phyloP scores from a whole-genome alignment of 768 basidiomycete genomes.

The Mycena rebaudengoi region DNA sequence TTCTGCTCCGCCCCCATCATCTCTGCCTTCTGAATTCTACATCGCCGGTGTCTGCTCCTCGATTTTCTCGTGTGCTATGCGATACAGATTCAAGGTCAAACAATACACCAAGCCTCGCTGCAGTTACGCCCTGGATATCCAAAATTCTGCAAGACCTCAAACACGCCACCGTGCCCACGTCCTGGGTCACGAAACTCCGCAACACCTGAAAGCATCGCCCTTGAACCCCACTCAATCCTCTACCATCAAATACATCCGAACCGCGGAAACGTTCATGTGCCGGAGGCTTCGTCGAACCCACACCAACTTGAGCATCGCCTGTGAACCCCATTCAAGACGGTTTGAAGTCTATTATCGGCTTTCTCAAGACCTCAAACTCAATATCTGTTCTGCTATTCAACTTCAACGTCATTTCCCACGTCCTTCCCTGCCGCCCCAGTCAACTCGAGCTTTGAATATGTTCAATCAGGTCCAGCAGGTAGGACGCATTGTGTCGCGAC shows the following conservation, averaged over 20 bases:
- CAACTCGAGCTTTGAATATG: no score
- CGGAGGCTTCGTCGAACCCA: background rate
- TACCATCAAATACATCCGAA: background rate
- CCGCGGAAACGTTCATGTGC: background rate
- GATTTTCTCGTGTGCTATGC: background rate
- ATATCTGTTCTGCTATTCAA: no score
- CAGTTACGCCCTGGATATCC: background rate
- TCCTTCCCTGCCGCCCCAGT: no score
- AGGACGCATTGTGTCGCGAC: no score
- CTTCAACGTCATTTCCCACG: no score
- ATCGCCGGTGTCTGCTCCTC: background rate
- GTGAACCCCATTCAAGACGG: background rate
- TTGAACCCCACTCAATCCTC: background rate
- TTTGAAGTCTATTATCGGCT: background rate
- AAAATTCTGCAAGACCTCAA: background rate
- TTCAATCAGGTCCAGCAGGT: no score
- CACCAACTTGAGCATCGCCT: background rate
- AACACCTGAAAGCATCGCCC: background rate
- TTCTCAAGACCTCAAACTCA: background rate
- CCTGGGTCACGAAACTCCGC: background rate
- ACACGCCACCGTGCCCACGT: no score
- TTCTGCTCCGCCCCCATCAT: no score
- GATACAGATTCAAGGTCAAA: background rate
- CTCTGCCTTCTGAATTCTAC: background rate
- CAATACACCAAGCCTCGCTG: background rate